Evolutionary conservation across 768 basidiomycete genomes (phyloP).

Genomic region (Boletellus emodensis): DNA sequence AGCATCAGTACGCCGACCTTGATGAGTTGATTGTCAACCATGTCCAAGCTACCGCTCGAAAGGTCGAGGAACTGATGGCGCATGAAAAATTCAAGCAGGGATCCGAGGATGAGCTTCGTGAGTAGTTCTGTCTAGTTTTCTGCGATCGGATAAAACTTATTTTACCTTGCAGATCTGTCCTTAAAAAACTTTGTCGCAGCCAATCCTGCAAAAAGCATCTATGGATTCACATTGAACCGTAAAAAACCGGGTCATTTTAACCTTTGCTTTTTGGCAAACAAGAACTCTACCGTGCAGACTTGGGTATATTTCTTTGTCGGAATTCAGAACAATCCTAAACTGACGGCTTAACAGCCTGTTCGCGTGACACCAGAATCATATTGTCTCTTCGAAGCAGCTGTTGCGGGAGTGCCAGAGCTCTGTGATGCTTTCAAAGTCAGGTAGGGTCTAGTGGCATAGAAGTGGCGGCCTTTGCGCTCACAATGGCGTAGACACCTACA

Average conservation of each 20-base stretch:
- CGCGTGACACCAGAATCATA: conserved; percentile 87
- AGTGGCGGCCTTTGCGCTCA: neutral
- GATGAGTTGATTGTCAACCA: conserved; percentile 98
- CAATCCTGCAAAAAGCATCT: conserved; percentile 92
- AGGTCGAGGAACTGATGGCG: conserved; percentile 90
- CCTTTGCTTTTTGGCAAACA: conserved; percentile 90
- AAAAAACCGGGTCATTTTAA: conserved; percentile 91
- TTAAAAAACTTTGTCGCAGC: conserved; percentile 88
- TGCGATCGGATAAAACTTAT: neutral
- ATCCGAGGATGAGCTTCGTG: conserved; percentile 86
- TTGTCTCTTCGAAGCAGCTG: conserved; percentile 84
- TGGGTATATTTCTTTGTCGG: conserved; percentile 56
- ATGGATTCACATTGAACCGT: conserved; percentile 90
- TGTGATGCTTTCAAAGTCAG: conserved; percentile 97
- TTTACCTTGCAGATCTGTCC: conserved; percentile 58
- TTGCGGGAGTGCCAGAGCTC: conserved; percentile 86
- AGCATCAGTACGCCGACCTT: conserved; percentile 85
- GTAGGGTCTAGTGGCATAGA: conserved; percentile 33
- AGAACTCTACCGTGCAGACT: conserved; percentile 81
- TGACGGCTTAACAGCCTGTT: conserved; percentile 54
- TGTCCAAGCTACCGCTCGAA: conserved; percentile 87
- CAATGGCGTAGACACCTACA: conserved; percentile 57
- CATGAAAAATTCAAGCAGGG: conserved; percentile 94
- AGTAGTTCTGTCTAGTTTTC: conserved; percentile 32
- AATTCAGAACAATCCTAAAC: neutral